Evolutionary conservation across 768 basidiomycete species (phyloP).

Genomic region (Amanita subjunquillea): DNA sequence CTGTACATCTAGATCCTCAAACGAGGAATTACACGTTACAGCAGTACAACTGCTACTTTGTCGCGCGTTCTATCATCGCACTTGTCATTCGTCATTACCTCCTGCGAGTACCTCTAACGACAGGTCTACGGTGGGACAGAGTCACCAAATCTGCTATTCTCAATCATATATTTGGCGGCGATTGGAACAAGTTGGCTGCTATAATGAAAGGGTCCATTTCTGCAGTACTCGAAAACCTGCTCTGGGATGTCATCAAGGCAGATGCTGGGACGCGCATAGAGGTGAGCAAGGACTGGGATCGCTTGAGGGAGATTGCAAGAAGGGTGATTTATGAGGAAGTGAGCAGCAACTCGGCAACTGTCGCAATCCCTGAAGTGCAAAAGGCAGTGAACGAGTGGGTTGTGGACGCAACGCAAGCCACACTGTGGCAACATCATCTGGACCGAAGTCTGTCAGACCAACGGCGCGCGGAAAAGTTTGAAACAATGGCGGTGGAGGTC

Average conservation of each 20-base stretch:
- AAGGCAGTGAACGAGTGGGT: not conserved
- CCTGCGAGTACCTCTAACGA: not conserved
- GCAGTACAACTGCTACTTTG: slow-evolving; percentile 2
- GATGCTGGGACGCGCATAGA: not conserved
- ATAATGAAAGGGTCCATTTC: not conserved
- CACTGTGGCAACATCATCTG: not conserved
- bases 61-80: slow-evolving; percentile 1
- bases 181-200: not conserved
- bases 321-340: not conserved
- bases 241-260: not conserved
- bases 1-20: not conserved
- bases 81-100: not conserved
- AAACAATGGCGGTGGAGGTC: not conserved
- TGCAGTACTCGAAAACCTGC: not conserved
- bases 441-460: not conserved
- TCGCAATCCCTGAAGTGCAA: not conserved
- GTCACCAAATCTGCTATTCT: not conserved
- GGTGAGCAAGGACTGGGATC: not conserved
- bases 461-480: not conserved
- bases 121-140: not conserved
- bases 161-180: not conserved
- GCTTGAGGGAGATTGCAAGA: not conserved
- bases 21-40: not conserved
- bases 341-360: not conserved
- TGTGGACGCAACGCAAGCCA: not conserved